Percentiles rank a stretch among this genome's conserved stretches.
phyloP scores from a whole-genome alignment of 2,329 filamentous ascomycete species.

The Pseudocercospora ulei region DNA sequence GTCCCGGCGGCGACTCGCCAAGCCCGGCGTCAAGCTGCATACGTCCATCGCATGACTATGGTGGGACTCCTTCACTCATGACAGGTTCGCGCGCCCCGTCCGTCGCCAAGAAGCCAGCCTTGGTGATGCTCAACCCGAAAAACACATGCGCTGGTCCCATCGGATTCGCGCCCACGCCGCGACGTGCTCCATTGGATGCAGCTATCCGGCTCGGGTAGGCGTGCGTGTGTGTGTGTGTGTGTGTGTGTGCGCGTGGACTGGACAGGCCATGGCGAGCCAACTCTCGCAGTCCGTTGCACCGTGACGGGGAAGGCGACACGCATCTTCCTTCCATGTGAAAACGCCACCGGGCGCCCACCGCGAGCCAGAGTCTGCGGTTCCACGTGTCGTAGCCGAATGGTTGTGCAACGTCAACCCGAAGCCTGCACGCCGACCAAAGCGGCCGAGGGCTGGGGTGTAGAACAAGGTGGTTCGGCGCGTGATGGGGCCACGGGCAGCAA shows the following conservation, averaged over 20 bases:
- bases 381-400: slow-evolving; percentile 18
- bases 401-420: slow-evolving; percentile 10
- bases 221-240: too few relatives aligned
- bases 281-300: slow-evolving; percentile 1
- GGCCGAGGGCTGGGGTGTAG: slow-evolving; percentile 7
- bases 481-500: slow-evolving; percentile 10
- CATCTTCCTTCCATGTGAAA: slow-evolving; percentile 9
- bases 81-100: slow-evolving; percentile 6
- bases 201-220: slow-evolving; percentile 10
- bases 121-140: too few relatives aligned
- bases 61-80: slow-evolving; percentile 9
- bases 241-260: too few relatives aligned
- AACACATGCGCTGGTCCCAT: too few relatives aligned
- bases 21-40: slow-evolving; percentile 4
- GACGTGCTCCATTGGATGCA: slow-evolving; percentile 4
- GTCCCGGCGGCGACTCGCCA: slow-evolving; percentile 6
- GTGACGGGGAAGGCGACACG: slow-evolving; percentile 8
- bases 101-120: too few relatives aligned
- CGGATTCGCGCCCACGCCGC: too few relatives aligned
- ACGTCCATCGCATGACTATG: too few relatives aligned
- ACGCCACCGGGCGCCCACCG: slow-evolving; percentile 11
- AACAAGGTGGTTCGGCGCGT: slow-evolving; percentile 13
- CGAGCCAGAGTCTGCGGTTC: slow-evolving; percentile 14
- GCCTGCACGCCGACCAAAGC: slow-evolving; percentile 16
- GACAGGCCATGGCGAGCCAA: not conserved